Base-by-base conservation (phyloP, 1,284 basidiomycete species). In the Leccinum pachyderme region DNA sequence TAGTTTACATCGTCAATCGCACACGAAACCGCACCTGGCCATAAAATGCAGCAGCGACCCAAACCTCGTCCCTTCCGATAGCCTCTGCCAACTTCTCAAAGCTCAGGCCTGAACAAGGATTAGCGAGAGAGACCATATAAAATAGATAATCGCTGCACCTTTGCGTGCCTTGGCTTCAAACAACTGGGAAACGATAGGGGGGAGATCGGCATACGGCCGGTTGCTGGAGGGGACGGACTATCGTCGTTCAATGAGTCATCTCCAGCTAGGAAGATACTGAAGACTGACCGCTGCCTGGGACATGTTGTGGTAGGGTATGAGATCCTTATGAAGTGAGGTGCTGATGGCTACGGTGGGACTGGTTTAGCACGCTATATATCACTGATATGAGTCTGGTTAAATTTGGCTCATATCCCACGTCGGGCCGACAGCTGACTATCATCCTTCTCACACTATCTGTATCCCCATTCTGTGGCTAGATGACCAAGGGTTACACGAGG, bases 21-120 rank as follows among this genome's bases (percentile, higher is more conserved):
- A 32, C 37, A 22, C 35, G 49, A 46, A 47, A 48, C 63, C 76
- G 29, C 57, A 86, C 87, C 76, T 93, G 91, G 7, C 89, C 92
- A 63, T 92, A 94, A 73, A 95, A 92, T 41, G 89, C 80, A 1
- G 91, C 83, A 2, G 92, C 92, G n/a, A 92, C 81, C 90, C 90
- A 95, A 37, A 94, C 81, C 70, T 95, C 92, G 63, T 91, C 88
- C 64, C 81, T 84, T n/a, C 80, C 82, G 56, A 94, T 79, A 12
- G 76, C 76, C 56, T 85, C 77, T 5, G 81, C 89, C 59, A 94
- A 84, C 47, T 83, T 74, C 48, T 84, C 88, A 60, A 93, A 94
- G 12, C 86, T 86, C 57, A 89, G 64, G 18, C 84, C 88, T 86
- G 49, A 29, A 29, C 9, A 45, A 31, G 37, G 15, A 51, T 58